Base-by-base conservation (phyloP, 2,329 filamentous ascomycete species). In the Chaetothyriales sp. region DNA sequence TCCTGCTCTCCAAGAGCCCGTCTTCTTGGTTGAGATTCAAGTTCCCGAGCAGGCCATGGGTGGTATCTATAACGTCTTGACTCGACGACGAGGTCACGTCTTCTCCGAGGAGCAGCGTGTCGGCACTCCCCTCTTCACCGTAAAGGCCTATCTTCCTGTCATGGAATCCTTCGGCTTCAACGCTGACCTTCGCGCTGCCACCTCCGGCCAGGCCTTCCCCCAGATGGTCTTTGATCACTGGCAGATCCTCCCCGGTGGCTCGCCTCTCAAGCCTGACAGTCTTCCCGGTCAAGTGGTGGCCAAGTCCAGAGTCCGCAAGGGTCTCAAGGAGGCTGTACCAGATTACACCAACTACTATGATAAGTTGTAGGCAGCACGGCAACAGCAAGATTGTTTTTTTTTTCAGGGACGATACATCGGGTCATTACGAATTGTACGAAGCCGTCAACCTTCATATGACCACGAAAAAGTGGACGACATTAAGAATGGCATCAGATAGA, bases 161-260 rank as follows among this genome's bases (percentile, higher is more conserved):
- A 86, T 89, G 76, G 89, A 95, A 79, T 95, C 89, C 33, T 95
- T 95, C 80, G 92, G 92, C 74, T 98, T 98, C 87, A 94, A 94
- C 75, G 85, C 82, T 72, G 92, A 97, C 77, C 86, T 98, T 67
- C 89, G 92, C 71, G 82, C 84, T 67, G 83, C 82, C 74, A 98
- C 92, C 65, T 86, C 84, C 69, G 92, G 92, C 68, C 92, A 98
- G 80, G 92, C 92, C 69, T 98, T 98, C 89, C 92, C 92, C 67
- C 89, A 95, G 77, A 85, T 85, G 66, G 89, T 98, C 67, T 98
- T 98, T 77, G 90, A 97, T 74, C 92, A 98, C 79, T 98, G 89
- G 89, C 85, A 95, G 77, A 77, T 92, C 66, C 83, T 97, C 64
- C 87, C 89, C 65, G 90, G 90, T 83, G 92, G 92, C 66, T 92